phyloP scores from a whole-genome alignment of 306 rosid species.

The Nissolia schottii region DNA sequence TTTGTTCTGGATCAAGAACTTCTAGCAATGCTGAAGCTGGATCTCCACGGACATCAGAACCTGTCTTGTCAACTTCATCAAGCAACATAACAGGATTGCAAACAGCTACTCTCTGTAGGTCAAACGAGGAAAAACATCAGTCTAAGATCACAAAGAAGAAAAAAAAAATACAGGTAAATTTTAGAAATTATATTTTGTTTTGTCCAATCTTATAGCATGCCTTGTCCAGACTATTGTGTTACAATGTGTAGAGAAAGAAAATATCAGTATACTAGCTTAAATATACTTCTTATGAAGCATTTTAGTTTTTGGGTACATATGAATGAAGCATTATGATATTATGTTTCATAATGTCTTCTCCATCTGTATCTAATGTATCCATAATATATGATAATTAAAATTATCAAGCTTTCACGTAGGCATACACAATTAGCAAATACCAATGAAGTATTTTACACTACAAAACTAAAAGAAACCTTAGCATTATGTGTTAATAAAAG shows the following conservation, averaged over 20 bases:
- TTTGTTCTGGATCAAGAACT: slow-evolving; percentile 99
- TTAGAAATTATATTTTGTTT: slow-evolving; percentile 5
- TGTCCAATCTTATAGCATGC: neutral
- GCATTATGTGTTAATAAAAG: neutral
- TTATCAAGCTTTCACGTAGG: neutral
- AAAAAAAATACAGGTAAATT: neutral
- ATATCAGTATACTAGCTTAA: neutral
- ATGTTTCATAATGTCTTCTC: neutral
- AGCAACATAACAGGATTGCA: slow-evolving; percentile 97
- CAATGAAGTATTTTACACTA: neutral
- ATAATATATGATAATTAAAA: neutral
- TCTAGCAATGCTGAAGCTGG: slow-evolving; percentile 97
- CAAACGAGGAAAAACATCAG: slow-evolving; percentile 25
- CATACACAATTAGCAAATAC: slow-evolving; percentile 6
- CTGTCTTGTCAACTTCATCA: slow-evolving; percentile 99
- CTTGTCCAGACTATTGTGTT: slow-evolving; percentile 5
- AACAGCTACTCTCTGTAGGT: slow-evolving; percentile 68
- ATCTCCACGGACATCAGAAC: slow-evolving; percentile 97
- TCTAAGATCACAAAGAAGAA: neutral
- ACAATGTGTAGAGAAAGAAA: neutral
- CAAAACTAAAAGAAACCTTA: neutral
- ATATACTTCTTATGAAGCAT: neutral
- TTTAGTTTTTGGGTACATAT: neutral
- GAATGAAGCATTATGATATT: neutral
- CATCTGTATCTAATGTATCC: neutral